These are phyloP conservation scores for Aciculosporium take DNA, from an alignment of 2,329 filamentous ascomycete genomes.

Conservation along the genomic window DNA sequence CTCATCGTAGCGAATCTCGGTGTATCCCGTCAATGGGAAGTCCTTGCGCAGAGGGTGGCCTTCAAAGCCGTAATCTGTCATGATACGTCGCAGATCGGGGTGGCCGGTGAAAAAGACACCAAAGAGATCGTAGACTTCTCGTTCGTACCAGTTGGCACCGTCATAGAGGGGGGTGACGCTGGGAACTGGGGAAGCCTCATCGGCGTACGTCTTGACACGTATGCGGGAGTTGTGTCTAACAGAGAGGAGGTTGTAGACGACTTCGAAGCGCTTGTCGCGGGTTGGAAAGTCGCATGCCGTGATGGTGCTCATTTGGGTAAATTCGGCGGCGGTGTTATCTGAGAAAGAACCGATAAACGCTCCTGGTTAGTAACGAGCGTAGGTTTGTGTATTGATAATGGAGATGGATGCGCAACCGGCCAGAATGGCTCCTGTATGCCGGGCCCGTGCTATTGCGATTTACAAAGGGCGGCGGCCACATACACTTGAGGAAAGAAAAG, in stretches of 20 bases:
- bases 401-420: background rate
- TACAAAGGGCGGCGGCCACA: conserved; percentile 6
- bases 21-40: conserved; percentile 95
- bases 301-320: conserved; percentile 82
- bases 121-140: conserved; percentile 94
- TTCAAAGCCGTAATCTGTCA: conserved; percentile 99
- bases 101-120: conserved; percentile 94
- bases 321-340: conserved; percentile 93
- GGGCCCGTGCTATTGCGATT: background rate
- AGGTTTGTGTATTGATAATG: background rate
- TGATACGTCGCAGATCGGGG: conserved; percentile 89
- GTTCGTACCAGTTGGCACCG: conserved; percentile 97
- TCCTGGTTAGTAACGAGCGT: background rate
- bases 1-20: conserved; percentile 93
- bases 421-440: background rate
- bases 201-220: conserved; percentile 95
- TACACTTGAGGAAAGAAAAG: conserved; percentile 82
- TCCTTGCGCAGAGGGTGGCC: conserved; percentile 95
- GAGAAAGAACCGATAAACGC: background rate
- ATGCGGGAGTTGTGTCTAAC: conserved; percentile 94
- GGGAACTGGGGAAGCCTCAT: conserved; percentile 87
- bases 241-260: conserved; percentile 94
- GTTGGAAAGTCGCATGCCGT: conserved; percentile 94
- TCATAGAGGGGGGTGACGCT: conserved; percentile 78
- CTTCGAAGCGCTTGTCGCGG: conserved; percentile 87